A percentile compares a stretch with the other conserved stretches of the same genome.
These are phyloP conservation scores for Aspergillus neoniger DNA, from an alignment of 2,329 filamentous ascomycete species.

Conservation along the genomic window DNA sequence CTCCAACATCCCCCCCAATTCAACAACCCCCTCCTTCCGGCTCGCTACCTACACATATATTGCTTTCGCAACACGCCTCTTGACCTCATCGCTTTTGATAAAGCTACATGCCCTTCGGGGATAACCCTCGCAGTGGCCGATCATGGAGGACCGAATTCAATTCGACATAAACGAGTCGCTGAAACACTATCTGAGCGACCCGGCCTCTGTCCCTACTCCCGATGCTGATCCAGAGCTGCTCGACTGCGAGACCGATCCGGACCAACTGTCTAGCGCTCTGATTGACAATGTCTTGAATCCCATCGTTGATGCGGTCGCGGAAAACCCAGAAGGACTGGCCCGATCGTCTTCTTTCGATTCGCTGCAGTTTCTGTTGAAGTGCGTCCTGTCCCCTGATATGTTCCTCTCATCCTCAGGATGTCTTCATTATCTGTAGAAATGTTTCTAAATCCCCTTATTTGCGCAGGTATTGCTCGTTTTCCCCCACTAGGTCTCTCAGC, in stretches of 20 bases:
- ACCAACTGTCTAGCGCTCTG: conserved; percentile 73
- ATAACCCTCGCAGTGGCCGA: conserved; percentile 42
- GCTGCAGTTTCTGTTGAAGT: conserved; percentile 95
- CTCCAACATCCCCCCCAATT: conserved; percentile 13
- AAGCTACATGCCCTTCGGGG: conserved; percentile 18
- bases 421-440: conserved; percentile 41
- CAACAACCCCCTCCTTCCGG: too few relatives aligned
- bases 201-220: conserved; percentile 75
- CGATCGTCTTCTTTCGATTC: conserved; percentile 83
- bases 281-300: conserved; percentile 86
- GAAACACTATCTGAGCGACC: conserved; percentile 95
- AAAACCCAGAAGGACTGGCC: conserved; percentile 85
- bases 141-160: conserved; percentile 66
- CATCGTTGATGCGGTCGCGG: conserved; percentile 88
- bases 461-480: conserved; percentile 76
- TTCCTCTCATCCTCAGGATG: conserved; percentile 30
- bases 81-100: background rate
- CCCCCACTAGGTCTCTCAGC: conserved; percentile 80
- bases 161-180: conserved; percentile 97
- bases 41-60: background rate
- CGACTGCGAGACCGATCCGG: conserved; percentile 90
- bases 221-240: conserved; percentile 81
- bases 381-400: conserved; percentile 60
- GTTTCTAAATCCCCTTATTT: conserved; percentile 63
- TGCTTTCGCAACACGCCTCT: background rate